Conservation (phyloP, 129 eudicot species). For the Solidago caesia region DNA sequence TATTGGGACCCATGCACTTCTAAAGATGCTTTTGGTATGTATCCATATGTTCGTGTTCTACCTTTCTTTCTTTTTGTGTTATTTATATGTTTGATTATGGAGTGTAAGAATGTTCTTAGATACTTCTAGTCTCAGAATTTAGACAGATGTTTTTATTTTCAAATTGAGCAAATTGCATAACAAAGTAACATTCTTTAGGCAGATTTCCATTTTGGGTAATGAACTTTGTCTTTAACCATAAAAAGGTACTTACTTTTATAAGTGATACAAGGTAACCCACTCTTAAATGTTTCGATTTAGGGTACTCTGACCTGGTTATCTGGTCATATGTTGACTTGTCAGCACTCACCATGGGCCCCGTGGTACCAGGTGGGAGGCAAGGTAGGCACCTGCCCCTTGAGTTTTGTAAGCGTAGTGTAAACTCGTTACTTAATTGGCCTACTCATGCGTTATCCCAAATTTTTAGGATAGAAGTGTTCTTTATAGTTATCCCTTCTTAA, state of each 20-base stretch:
- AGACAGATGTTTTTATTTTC: neutral
- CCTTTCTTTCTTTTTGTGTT: neutral
- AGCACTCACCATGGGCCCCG: too few species aligned
- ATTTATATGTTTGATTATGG: constrained; percentile 15
- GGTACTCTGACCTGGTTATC: neutral
- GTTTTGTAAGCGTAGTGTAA: too few species aligned
- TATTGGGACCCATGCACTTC: constrained; percentile 89
- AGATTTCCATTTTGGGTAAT: neutral
- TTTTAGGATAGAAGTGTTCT: too few species aligned
- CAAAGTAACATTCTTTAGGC: neutral
- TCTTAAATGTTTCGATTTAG: neutral
- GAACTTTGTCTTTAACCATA: neutral
- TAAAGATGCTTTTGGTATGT: constrained; percentile 88
- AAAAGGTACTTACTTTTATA: too few species aligned
- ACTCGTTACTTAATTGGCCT: too few species aligned
- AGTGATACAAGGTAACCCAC: too few species aligned
- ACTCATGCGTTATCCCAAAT: too few species aligned
- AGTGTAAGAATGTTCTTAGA: constrained; percentile 8
- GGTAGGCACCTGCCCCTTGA: too few species aligned
- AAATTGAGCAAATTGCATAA: neutral
- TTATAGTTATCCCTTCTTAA: too few species aligned
- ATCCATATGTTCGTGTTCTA: neutral
- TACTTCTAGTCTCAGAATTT: neutral
- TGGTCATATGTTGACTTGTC: neutral
- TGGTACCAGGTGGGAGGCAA: too few species aligned